Evolutionary conservation across 805 yeast genomes (phyloP).

Genomic region (Jamesozyma spencerorum): DNA sequence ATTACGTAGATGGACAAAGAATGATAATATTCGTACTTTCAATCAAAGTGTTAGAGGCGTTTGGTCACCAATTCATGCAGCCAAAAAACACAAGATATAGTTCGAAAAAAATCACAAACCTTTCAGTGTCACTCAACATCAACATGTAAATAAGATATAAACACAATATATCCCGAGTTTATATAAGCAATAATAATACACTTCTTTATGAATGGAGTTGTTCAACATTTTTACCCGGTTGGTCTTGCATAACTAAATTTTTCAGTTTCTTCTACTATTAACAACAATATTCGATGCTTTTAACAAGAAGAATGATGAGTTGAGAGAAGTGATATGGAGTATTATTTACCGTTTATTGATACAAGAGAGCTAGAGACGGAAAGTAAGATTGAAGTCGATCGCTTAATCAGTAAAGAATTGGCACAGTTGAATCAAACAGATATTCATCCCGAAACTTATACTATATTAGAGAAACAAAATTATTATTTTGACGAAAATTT

Average conservation of each 20-base stretch:
- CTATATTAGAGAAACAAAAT: not conserved
- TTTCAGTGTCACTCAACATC: too few species aligned
- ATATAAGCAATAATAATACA: too few species aligned
- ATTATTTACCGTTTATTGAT: constrained; percentile 14
- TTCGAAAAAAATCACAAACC: too few species aligned
- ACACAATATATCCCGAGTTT: too few species aligned
- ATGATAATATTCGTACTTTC: constrained; percentile 67
- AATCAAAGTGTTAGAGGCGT: constrained; percentile 88
- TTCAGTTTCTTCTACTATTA: too few species aligned
- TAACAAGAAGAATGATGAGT: too few species aligned
- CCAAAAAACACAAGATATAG: constrained; percentile 17
- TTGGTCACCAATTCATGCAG: constrained; percentile 89
- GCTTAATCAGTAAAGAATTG: constrained; percentile 13
- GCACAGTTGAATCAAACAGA: constrained; percentile 16
- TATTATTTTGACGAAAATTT: not conserved
- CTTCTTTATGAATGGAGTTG: too few species aligned
- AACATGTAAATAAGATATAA: too few species aligned
- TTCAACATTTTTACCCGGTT: too few species aligned
- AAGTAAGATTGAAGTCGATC: constrained; percentile 7
- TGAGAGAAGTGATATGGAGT: too few species aligned
- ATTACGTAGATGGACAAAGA: constrained; percentile 49
- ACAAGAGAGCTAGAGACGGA: not conserved
- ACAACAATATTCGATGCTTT: too few species aligned
- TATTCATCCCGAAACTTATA: constrained; percentile 14
- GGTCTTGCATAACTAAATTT: too few species aligned